Percentiles rank a stretch among this genome's conserved stretches.
Conservation (phyloP, 1,284 basidiomycete species). For the Schizopora paradoxa region DNA sequence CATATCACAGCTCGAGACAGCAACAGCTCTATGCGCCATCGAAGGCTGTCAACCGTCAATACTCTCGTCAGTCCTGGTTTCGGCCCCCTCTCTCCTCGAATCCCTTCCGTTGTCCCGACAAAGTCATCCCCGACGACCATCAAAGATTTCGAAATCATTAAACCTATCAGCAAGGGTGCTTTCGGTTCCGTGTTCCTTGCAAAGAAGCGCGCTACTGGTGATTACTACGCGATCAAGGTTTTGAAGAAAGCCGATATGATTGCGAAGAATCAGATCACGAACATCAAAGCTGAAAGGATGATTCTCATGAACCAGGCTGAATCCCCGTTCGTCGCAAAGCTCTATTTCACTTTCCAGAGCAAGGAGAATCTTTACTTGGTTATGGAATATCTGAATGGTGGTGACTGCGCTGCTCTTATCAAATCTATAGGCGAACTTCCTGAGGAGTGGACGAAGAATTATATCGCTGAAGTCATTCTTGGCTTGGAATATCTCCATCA, state of each 20-base stretch:
- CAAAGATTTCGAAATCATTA: constrained; percentile 99
- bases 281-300: constrained; percentile 99
- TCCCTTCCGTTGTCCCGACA: constrained; percentile 72
- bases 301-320: constrained; percentile 99
- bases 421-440: constrained; percentile 91
- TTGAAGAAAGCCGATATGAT: constrained; percentile 99
- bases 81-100: constrained; percentile 84
- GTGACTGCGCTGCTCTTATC: constrained; percentile 95
- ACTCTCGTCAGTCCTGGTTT: constrained; percentile 52
- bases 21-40: constrained; percentile 43
- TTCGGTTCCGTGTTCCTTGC: constrained; percentile 98
- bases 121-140: constrained; percentile 87
- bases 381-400: constrained; percentile 98
- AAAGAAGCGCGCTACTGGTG: constrained; percentile 96
- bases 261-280: constrained; percentile 99
- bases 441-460: constrained; percentile 96
- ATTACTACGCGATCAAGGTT: constrained; percentile 99
- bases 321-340: constrained; percentile 97
- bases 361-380: constrained; percentile 97
- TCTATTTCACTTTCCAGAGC: constrained; percentile 99
- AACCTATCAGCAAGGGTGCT: constrained; percentile 98
- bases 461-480: constrained; percentile 92
- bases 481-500: constrained; percentile 95
- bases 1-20: constrained; percentile 56
- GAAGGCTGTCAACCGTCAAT: constrained; percentile 70